Percentiles rank a stretch among this genome's conserved stretches.
Evolutionary conservation across 2,329 filamentous ascomycete species (phyloP).

Genomic region (Cadophora sp.): DNA sequence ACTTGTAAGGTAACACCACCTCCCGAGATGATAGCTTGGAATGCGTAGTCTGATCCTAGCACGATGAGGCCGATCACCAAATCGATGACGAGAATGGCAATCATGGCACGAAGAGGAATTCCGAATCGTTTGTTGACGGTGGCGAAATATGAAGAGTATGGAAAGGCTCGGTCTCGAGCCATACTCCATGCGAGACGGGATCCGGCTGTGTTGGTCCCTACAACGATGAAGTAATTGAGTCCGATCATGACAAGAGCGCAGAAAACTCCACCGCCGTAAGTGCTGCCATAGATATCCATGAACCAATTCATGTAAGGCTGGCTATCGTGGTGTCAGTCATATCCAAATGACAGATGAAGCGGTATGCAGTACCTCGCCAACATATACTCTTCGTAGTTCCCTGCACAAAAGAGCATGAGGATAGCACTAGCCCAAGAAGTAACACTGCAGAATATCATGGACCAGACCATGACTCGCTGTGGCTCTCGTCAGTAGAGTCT

Average conservation of each 20-base stretch:
- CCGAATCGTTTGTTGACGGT: too few relatives aligned
- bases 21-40: slow-evolving; percentile 26
- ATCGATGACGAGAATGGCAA: slow-evolving; percentile 24
- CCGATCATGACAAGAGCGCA: slow-evolving; percentile 32
- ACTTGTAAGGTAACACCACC: slow-evolving; percentile 9
- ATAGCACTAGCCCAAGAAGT: slow-evolving; percentile 25
- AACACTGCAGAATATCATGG: slow-evolving; percentile 22
- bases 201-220: slow-evolving; percentile 27
- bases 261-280: slow-evolving; percentile 28
- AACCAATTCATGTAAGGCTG: slow-evolving; percentile 32
- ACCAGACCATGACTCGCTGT: slow-evolving; percentile 39
- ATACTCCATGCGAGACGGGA: slow-evolving; percentile 31
- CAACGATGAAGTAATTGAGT: slow-evolving; percentile 31
- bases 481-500: background rate
- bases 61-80: slow-evolving; percentile 25
- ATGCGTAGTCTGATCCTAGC: slow-evolving; percentile 20
- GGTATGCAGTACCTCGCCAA: too few relatives aligned
- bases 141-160: slow-evolving; percentile 25
- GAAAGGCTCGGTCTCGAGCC: slow-evolving; percentile 28
- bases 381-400: background rate
- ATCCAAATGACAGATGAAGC: too few relatives aligned
- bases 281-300: slow-evolving; percentile 26
- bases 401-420: slow-evolving; percentile 19
- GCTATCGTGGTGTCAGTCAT: too few relatives aligned
- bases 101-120: slow-evolving; percentile 19